Evolutionary conservation across 2,329 filamentous ascomycete species (phyloP).

Genomic region (Gyromitra esculenta): DNA sequence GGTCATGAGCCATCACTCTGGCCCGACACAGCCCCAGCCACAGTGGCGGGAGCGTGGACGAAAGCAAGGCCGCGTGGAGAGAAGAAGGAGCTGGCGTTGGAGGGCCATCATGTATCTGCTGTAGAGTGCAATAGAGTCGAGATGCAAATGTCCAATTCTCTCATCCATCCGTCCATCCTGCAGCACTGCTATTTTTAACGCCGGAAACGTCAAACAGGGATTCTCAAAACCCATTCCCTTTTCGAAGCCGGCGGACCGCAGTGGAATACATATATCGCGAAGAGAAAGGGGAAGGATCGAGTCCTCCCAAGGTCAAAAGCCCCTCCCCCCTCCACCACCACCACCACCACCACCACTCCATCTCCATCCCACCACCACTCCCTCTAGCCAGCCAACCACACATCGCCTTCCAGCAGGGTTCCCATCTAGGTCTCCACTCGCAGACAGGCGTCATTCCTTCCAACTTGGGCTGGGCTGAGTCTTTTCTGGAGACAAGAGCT

Average conservation of each 20-base stretch:
- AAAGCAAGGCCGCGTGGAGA: too few relatives aligned
- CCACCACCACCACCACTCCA: too few relatives aligned
- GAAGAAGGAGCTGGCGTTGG: too few relatives aligned
- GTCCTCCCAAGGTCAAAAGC: too few relatives aligned
- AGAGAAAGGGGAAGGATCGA: slow-evolving; percentile 14
- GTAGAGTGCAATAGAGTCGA: too few relatives aligned
- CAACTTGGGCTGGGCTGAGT: slow-evolving; percentile 30
- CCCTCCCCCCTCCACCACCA: too few relatives aligned
- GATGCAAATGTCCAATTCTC: neutral
- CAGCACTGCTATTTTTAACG: neutral
- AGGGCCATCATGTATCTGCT: too few relatives aligned
- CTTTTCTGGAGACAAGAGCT: slow-evolving; percentile 14
- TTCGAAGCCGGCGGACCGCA: slow-evolving; percentile 25
- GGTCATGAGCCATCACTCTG: neutral
- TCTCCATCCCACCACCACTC: too few relatives aligned
- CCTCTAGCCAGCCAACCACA: slow-evolving; percentile 15
- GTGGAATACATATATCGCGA: neutral
- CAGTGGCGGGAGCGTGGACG: neutral
- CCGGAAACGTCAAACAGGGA: slow-evolving; percentile 21
- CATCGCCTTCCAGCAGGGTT: slow-evolving; percentile 26
- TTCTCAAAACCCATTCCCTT: neutral
- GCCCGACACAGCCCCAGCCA: neutral
- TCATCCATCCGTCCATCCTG: neutral
- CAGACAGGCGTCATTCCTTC: slow-evolving; percentile 32
- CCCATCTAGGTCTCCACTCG: neutral